Evolutionary conservation across 805 yeast species (phyloP), one percentile per base, ranked within the genome.

Genomic region (Suhomyces canberraensis): DNA sequence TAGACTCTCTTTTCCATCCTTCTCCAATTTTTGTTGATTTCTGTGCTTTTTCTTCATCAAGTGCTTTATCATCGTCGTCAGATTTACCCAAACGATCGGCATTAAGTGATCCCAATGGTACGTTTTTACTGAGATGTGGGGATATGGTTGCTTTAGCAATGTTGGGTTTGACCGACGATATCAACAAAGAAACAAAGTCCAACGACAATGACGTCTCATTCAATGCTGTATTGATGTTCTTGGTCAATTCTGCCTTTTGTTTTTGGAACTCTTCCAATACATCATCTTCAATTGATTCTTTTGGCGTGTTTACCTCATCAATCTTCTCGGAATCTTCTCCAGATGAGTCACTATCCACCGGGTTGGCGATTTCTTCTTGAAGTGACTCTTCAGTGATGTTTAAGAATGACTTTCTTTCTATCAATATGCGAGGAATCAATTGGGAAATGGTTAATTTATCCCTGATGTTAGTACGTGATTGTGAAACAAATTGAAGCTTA

Each of bases 71-170:
- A 11, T 34, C 47, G 3, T 44, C 42, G 2, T 47, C 51, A n/a
- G 48, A 46, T 1, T 31, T 35, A 2, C 57, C 41, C 1, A 75
- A 53, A 33, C 64, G 51, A 41, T 73, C 78, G 14, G 76, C 64
- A 35, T 76, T 78, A 39, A 90, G 64, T 0, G 95, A 81, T 0
- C 91, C 95, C 8, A 83, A 64, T 2, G 93, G 86, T 0, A 82
- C 84, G 37, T 75, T 77, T 48, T 84, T 82, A 47, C 79, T 76
- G 44, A 89, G 64, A 55, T 78, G 89, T 0, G 95, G 88, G 1
- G 96, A 88, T 79, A 91, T 86, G 1, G 97, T 87, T 2, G 89
- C 71, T 22, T 84, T 75, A 2, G 95, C 95, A 1, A 91, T 84
- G 14, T 87, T 86, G 1, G 96, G 96, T 44, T 93, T 74, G 8